Percentiles rank a stretch among this genome's conserved stretches.
Evolutionary conservation across 2,329 filamentous ascomycete species (phyloP).

Genomic region (Colletotrichum noveboracense): DNA sequence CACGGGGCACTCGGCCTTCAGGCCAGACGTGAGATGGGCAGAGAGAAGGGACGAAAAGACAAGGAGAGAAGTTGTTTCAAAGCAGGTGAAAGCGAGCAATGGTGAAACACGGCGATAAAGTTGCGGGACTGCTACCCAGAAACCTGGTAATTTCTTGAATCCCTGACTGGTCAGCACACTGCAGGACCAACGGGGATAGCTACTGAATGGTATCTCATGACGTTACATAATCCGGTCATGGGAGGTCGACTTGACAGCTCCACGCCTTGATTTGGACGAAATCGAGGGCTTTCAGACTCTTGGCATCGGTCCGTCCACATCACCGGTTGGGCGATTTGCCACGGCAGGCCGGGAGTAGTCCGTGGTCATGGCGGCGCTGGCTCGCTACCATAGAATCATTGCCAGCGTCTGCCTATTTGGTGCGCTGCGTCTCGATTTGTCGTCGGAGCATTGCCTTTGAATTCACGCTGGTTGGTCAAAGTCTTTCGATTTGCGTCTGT

Average conservation of each 20-base stretch:
- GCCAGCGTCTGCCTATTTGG: not conserved
- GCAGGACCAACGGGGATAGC: not conserved
- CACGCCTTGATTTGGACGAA: not conserved
- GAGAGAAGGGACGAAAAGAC: not conserved
- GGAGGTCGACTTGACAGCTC: not conserved
- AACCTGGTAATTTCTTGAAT: not conserved
- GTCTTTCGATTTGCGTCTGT: not conserved
- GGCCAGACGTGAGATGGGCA: not conserved
- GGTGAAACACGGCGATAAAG: not conserved
- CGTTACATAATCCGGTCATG: not conserved
- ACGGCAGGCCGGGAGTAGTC: not conserved
- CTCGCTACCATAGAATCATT: not conserved
- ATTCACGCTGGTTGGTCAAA: not conserved
- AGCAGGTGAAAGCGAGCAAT: not conserved
- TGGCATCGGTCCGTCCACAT: not conserved
- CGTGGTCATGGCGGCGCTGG: not conserved
- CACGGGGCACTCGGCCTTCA: not conserved
- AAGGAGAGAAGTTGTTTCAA: not conserved
- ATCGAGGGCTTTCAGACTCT: not conserved
- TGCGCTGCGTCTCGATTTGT: not conserved
- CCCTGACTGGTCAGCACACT: not conserved
- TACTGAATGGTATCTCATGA: not conserved
- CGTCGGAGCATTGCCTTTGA: not conserved
- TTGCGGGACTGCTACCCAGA: conserved; percentile 2
- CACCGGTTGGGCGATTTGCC: not conserved